Evolutionary conservation across 2,329 filamentous ascomycete genomes (phyloP).

Genomic region (Verticillium zaregamsianum): DNA sequence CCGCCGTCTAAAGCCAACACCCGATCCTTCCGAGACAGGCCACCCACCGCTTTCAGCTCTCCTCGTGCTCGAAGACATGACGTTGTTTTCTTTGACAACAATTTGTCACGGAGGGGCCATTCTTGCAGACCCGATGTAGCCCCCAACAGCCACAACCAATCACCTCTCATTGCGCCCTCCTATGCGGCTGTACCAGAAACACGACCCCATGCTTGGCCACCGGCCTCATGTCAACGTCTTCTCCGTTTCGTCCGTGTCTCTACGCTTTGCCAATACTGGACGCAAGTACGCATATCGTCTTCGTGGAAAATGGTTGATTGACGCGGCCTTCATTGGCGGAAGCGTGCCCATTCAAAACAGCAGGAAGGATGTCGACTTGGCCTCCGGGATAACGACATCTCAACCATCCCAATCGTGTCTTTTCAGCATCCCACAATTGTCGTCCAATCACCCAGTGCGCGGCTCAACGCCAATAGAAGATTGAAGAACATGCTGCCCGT

Average conservation of each 20-base stretch:
- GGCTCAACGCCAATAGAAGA: not conserved
- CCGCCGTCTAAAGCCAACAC: not conserved
- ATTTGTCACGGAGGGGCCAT: not conserved
- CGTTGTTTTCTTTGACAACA: not conserved
- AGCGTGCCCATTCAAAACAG: not conserved
- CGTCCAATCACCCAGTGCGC: not conserved
- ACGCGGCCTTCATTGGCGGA: not conserved
- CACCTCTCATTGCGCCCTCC: not conserved
- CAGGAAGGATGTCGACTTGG: not conserved
- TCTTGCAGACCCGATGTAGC: not conserved
- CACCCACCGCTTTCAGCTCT: too few relatives aligned
- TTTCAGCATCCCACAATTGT: not conserved
- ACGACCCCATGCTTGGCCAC: not conserved
- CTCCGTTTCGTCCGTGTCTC: not conserved
- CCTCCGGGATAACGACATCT: not conserved
- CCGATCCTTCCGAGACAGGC: not conserved
- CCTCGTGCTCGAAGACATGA: not conserved
- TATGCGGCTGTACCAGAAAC: slow-evolving; percentile 1
- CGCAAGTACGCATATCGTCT: not conserved
- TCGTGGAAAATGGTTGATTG: not conserved
- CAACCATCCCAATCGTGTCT: not conserved
- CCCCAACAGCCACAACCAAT: not conserved
- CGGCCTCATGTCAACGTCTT: not conserved
- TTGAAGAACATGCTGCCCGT: not conserved
- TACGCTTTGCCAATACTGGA: not conserved